Evolutionary conservation across 1,284 basidiomycete genomes (phyloP), one percentile per base, ranked within the genome.

Genomic region (Lentinula novae-zelandiae): DNA sequence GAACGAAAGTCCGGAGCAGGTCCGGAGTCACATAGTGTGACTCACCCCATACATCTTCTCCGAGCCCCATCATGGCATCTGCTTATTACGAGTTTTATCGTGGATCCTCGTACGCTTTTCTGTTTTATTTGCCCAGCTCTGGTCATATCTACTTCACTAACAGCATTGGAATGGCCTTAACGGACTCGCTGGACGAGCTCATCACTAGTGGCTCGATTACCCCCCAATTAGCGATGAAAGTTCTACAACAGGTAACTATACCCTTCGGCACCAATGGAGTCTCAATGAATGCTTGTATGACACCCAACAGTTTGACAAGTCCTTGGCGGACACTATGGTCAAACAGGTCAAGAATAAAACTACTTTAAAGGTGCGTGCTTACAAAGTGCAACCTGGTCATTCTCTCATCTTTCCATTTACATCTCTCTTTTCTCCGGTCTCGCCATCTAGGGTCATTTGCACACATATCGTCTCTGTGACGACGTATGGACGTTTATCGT

Each of bases 401-500:
- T n/a, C 42, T n/a, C 15, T 44, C 15, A 12, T 44, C 42, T 15
- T 15, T 9, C 42, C 42, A 13, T 44, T 20, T 20, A 4, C 15
- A 9, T 44, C 13, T 38, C 17, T 13, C 60, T 52, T 22, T 44
- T 39, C 46, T 12, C 53, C 40, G 20, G 12, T 39, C 48, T 34
- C 40, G 15, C n/a, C 56, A 7, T 20, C 0, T 42, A 95, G 93
- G 95, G 93, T 17, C 92, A 95, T 71, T 75, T 97, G 53, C 85
- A 90, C 68, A 96, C 93, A 1, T 97, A 97, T 76, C 86, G 94
- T n/a, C 82, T 95, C 1, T 95, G 93, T 71, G 95, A 97, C 76
- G 95, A 97, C 70, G 95, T 97, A 53, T 97, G 95, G 95, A 97
- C 95, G 44, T 98, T 97, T 74, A 92, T 96, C 64, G 90, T 96